Evolutionary conservation across 768 basidiomycete genomes (phyloP), one percentile per base, ranked within the genome.

Genomic region (Cystofilobasidium ferigula): DNA sequence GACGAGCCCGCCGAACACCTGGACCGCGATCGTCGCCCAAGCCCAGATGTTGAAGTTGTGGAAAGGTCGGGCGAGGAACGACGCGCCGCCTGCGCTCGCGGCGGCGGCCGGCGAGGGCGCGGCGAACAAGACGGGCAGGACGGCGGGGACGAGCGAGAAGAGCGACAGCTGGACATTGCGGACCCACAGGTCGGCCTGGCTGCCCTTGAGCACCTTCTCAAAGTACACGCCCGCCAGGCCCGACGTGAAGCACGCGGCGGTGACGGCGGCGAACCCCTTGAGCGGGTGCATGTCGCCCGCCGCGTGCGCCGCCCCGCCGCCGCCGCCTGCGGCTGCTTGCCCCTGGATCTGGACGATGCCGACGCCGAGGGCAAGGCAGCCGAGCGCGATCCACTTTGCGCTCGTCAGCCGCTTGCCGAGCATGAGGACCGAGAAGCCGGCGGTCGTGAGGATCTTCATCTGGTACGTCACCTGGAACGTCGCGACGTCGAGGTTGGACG

Each of bases 191-290:
- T 95, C 90, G 4, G 85, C 82, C 94, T 98, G 70, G 93, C 80
- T 40, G 92, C 91, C 87, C 53, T 63, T 69, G 57, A 69, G 62
- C 3, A 69, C 68, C 32, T 60, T 61, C 78, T 98, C 94, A 71
- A 98, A 98, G 78, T 98, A 98, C 32, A 97, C 93, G 8, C 93
- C 93, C 0, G 93, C 93, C 53, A 98, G 83, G 30, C 94, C 94
- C 0, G 91, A 94, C 0, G 93, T 95, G 74, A 94, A 84, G 78
- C 94, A 98, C 0, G 94, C 92, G 18, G 86, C 83, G 9, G 84
- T 81, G 60, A 98, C 93, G 1, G 94, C 94, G 57, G 87, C 73
- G 77, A 98, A 93, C 0, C 94, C 94, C 69, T 84, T 89, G 68
- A 86, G 74, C 12, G 86, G 84, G 69, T 85, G 82, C 89, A 95